A percentile compares a stretch with the other conserved stretches of the same genome.
Evolutionary conservation across 306 rosid genomes (phyloP).

Genomic region (Acacia confusa): DNA sequence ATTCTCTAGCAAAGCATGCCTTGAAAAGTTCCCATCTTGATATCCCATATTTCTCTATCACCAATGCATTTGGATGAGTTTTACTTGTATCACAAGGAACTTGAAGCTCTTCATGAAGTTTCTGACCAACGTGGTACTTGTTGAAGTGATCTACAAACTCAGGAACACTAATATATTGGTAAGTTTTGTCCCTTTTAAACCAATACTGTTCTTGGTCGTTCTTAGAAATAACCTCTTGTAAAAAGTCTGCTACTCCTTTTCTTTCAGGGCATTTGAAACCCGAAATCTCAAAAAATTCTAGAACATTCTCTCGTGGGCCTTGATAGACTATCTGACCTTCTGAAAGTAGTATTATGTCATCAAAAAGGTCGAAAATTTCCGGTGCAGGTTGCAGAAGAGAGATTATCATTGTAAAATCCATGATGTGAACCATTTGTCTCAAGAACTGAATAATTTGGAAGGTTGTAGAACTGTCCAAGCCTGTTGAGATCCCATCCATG

Average conservation of each 20-base stretch:
- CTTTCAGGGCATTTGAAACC: conserved; percentile 78
- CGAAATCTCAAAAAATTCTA: conserved; percentile 50
- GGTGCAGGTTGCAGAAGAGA: conserved; percentile 84
- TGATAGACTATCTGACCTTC: conserved; percentile 76
- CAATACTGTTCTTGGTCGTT: conserved; percentile 83
- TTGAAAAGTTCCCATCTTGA: conserved; percentile 63
- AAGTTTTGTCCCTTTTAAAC: conserved; percentile 49
- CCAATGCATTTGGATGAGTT: conserved; percentile 59
- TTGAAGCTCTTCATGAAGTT: conserved; percentile 42
- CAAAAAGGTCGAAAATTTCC: conserved; percentile 66
- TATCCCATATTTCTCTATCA: conserved; percentile 61
- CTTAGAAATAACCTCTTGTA: conserved; percentile 72
- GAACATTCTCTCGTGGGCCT: conserved; percentile 61
- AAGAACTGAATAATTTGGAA: conserved; percentile 62
- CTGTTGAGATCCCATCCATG: conserved; percentile 80
- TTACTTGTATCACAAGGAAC: conserved; percentile 49
- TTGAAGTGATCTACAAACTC: conserved; percentile 51
- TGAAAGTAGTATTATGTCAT: conserved; percentile 66
- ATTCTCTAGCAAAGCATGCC: conserved; percentile 76
- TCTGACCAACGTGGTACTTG: conserved; percentile 41
- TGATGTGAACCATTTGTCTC: conserved; percentile 66
- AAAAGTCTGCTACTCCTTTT: conserved; percentile 71
- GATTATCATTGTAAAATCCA: conserved; percentile 63
- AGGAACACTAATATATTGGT: conserved; percentile 47
- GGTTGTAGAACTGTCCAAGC: conserved; percentile 78